Conservation (phyloP, 2,329 filamentous ascomycete species). For the Fusarium sp. region DNA sequence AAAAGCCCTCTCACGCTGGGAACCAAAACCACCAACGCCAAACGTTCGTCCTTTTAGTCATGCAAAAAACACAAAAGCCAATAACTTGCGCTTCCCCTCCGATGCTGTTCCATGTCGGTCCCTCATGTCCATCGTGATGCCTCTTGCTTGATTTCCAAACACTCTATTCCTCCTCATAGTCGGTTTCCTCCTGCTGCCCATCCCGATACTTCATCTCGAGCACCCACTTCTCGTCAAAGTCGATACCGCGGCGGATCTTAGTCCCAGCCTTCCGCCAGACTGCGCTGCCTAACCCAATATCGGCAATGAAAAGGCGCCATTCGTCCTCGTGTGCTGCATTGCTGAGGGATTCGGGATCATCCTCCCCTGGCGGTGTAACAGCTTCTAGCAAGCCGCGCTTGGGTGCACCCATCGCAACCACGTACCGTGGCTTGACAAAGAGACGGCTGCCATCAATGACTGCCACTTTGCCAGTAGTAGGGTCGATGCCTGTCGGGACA, state of each 20-base stretch:
- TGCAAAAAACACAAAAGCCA: conserved; percentile 15
- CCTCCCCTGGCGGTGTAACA: conserved; percentile 65
- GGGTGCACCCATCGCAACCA: conserved; percentile 88
- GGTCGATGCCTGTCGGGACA: conserved; percentile 88
- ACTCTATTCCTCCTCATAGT: conserved; percentile 39
- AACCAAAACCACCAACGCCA: conserved; percentile 31
- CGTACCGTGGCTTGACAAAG: conserved; percentile 83
- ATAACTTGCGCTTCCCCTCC: conserved; percentile 17
- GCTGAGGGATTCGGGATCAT: conserved; percentile 46
- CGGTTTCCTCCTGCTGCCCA: conserved; percentile 43
- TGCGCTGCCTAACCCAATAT: conserved; percentile 85
- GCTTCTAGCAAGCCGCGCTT: conserved; percentile 86
- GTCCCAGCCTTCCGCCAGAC: conserved; percentile 89
- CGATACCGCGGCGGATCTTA: conserved; percentile 83
- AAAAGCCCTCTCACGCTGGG: conserved; percentile 20
- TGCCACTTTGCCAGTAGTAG: conserved; percentile 75
- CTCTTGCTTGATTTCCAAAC: background rate
- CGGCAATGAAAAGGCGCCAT: conserved; percentile 87
- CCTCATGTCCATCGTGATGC: background rate
- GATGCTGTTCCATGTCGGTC: background rate
- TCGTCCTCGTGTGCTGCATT: conserved; percentile 61
- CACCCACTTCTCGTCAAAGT: conserved; percentile 90
- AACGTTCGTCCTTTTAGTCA: conserved; percentile 14
- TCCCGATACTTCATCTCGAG: conserved; percentile 72
- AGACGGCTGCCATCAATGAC: conserved; percentile 80